Evolutionary conservation across 371 early-diverging fungal species (phyloP).

Genomic region (Actinomortierella wolfii): DNA sequence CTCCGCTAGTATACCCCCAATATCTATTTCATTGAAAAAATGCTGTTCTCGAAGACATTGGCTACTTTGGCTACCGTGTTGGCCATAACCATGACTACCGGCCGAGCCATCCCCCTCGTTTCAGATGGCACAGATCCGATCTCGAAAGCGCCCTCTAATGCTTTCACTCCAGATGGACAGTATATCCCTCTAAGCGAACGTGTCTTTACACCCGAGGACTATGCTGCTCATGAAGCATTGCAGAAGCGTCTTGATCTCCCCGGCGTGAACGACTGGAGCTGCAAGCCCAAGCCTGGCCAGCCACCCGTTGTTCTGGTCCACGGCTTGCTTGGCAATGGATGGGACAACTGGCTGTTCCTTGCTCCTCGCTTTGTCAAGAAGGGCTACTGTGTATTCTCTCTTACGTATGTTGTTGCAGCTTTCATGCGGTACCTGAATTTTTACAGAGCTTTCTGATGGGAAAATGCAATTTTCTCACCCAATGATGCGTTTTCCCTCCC

Average conservation of each 20-base stretch:
- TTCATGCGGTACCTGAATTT: background rate
- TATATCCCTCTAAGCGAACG: conserved; percentile 36
- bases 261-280: conserved; percentile 36
- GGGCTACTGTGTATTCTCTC: conserved; percentile 37
- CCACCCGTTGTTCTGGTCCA: conserved; percentile 32
- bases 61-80: conserved; percentile 19
- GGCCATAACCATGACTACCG: conserved; percentile 18
- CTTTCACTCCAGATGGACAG: no score
- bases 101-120: conserved; percentile 31
- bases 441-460: no score
- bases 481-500: no score
- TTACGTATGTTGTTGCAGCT: conserved; percentile 6
- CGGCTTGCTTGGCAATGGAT: conserved; percentile 23
- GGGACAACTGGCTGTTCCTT: conserved; percentile 47
- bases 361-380: conserved; percentile 15
- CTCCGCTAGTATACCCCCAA: background rate
- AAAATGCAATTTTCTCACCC: background rate
- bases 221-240: conserved; percentile 14
- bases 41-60: conserved; percentile 29
- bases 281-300: conserved; percentile 23
- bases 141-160: background rate
- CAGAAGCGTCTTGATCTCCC: conserved; percentile 18
- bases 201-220: conserved; percentile 22
- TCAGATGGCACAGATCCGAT: background rate
- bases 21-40: conserved; percentile 6